A percentile compares a stretch with the other conserved stretches of the same genome.
These are phyloP conservation scores for Perkinsus olseni DNA, from an alignment of 169 alveolate species.

Conservation along the genomic window DNA sequence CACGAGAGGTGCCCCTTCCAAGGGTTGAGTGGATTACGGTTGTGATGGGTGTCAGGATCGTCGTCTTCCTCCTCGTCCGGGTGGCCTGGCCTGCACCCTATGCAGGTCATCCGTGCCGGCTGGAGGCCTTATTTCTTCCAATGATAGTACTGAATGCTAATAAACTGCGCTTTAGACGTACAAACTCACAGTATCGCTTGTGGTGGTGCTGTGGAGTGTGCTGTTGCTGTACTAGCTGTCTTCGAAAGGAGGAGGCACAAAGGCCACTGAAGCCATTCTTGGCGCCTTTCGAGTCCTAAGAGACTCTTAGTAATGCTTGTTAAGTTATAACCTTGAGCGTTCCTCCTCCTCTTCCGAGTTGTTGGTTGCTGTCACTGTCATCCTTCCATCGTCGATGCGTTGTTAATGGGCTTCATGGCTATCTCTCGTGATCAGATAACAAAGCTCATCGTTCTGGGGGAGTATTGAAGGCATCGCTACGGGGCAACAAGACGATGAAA, in stretches of 20 bases:
- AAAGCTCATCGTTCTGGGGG: not conserved
- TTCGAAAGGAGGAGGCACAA: too few species aligned
- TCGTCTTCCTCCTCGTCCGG: not conserved
- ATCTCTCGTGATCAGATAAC: not conserved
- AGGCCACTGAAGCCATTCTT: too few species aligned
- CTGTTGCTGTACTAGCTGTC: too few species aligned
- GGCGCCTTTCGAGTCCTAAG: not conserved
- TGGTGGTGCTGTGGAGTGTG: not conserved
- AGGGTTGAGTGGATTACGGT: too few species aligned
- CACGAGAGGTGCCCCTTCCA: too few species aligned
- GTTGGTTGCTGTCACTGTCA: too few species aligned
- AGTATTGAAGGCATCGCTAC: not conserved
- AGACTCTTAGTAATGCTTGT: too few species aligned
- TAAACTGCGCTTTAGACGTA: not conserved
- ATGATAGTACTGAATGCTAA: not conserved
- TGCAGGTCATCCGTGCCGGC: not conserved
- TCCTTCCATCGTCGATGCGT: too few species aligned
- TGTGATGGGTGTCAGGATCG: not conserved
- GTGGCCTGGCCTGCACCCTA: not conserved
- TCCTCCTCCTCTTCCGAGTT: too few species aligned
- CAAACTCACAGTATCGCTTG: not conserved
- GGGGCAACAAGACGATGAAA: not conserved
- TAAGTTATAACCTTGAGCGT: too few species aligned
- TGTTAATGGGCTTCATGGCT: not conserved
- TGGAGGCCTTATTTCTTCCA: not conserved